phyloP scores from a whole-genome alignment of 495 filamentous ascomycete species.

The Penicillium roqueforti region DNA sequence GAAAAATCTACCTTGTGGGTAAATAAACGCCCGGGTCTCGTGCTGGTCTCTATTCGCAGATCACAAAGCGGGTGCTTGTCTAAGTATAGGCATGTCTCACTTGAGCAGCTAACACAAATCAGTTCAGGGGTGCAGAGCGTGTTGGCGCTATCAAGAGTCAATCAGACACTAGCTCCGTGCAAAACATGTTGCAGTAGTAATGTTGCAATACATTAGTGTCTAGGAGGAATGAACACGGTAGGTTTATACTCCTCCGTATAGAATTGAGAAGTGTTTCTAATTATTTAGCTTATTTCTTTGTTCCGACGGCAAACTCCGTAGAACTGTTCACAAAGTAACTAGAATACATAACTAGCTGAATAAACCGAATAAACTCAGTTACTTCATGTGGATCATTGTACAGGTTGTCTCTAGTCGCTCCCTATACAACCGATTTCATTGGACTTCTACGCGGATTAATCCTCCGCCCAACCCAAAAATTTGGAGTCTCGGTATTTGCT shows the following conservation, averaged over 20 bases:
- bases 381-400: neutral
- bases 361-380: neutral
- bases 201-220: conserved; percentile 21
- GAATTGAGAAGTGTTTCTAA: neutral
- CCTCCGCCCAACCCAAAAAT: neutral
- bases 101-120: conserved; percentile 8
- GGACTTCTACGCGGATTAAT: neutral
- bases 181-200: conserved; percentile 28
- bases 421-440: neutral
- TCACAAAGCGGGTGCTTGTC: conserved; percentile 5
- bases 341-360: too few relatives aligned
- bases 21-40: conserved; percentile 1
- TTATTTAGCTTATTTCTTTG: too few relatives aligned
- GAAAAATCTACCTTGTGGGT: neutral
- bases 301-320: too few relatives aligned
- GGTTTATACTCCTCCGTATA: neutral
- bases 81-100: conserved; percentile 18
- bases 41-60: conserved; percentile 10
- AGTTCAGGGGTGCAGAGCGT: conserved; percentile 15
- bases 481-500: conserved; percentile 26
- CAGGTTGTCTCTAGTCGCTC: neutral
- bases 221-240: neutral
- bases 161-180: conserved; percentile 18
- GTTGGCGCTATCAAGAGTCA: conserved; percentile 15
- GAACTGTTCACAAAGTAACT: neutral